Base-by-base conservation (phyloP, 169 alveolate species). In the Toxoplasma gondii region DNA sequence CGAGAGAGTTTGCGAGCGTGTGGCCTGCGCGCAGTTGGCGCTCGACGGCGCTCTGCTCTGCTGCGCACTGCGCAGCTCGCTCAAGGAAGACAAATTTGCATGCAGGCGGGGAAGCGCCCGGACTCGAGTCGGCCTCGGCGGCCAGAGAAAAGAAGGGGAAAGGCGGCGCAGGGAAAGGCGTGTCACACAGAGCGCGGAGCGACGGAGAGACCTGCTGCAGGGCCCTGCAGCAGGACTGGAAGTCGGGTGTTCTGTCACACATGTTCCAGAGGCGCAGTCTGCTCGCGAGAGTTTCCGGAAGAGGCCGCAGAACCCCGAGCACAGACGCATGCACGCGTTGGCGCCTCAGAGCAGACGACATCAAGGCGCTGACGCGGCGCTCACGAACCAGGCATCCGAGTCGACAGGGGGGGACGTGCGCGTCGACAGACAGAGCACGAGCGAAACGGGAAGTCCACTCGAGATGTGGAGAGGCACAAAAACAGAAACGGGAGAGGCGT, bases 41-140 rank as follows among this genome's bases (percentile, higher is more conserved):
- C 38, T 43, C 69, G 58, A 82, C 39, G 38, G 69, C 67, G 53
- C 41, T 1, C 90, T 82, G 90, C 36, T 38, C 90, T 24, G 31
- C 90, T 29, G 64, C 90, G 36, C 90, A 82, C 67, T 2, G 27
- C 31, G 90, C 53, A 1, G 90, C 90, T n/a, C 17, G 1, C 90
- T 29, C 31, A 10, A 82, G 90, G 27, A 82, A 82, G 36, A 36
- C 31, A 31, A 82, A 82, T 19, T 7, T 31, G 31, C 43, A 27
- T 16, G 69, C 90, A 43, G 67, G 64, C 24, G 5, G 19, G 31
- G 67, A 43, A 67, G 34, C 67, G 34, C 54, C 9, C 10, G 90
- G 88, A 36, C 54, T 24, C 67, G 53, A 2, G 41, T 41, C 29
- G 54, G 19, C 16, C 1, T 22, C 67, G 1, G 64, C 67, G 38